Base-by-base conservation (phyloP, 140 eudicot genomes). In the Ambrosia hybrid region DNA sequence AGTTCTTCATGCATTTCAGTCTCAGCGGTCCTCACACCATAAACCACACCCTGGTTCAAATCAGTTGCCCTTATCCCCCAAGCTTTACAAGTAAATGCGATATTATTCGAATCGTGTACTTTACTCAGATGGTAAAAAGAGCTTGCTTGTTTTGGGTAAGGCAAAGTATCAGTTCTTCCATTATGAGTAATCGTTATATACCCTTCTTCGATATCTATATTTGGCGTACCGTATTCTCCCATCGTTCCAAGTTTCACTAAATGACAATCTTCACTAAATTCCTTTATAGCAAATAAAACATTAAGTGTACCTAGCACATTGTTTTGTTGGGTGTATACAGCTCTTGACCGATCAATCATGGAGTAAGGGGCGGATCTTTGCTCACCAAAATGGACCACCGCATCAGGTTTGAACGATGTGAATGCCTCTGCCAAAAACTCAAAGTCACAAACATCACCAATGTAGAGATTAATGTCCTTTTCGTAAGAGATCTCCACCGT, bases 151-250 rank as follows among this genome's bases (percentile, higher is more conserved):
- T 94, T 94, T n/a, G 99, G 97, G 74, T 94, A 94, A 66, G 99
- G 99, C 51, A 94, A 75, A 36, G 99, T 94, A 64, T 94, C 99
- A 0, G 97, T 84, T 85, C 99, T 84, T 37, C 99, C 99, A 72
- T 94, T 94, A 75, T 94, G 99, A 38, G 89, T 90, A 3, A 94
- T 94, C 4, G 99, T 94, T 51, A 90, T 85, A 67, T 72, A 94
- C 71, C 99, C 99, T 74, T 94, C 99, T 73, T 94, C 99, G 33
- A 94, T 94, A 63, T 94, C 99, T 36, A 94, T 94, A 67, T 94
- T 94, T 6, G 99, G 99, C 15, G 99, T 94, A 33, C 99, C 99
- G 43, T 94, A 94, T 77, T 94, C 97, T 15, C 99, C 99, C 99
- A 94, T 94, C 21, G 99, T 94, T 56, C 99, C 99, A 9, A 94